Evolutionary conservation across 108 stramenopile species (phyloP).

Genomic region (Nitzschia palea): DNA sequence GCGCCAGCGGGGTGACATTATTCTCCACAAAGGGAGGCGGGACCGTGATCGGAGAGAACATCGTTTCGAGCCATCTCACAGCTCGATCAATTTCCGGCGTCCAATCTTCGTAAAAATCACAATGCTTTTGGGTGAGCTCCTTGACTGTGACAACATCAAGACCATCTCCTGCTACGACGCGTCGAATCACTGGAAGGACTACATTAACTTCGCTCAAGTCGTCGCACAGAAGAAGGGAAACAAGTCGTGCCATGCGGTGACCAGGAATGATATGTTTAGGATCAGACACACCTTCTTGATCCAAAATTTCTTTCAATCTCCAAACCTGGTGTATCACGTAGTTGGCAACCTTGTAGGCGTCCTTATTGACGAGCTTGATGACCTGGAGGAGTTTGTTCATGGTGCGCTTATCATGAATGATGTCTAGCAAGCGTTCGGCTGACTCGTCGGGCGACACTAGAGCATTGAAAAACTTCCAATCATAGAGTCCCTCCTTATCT

Average conservation of each 20-base stretch:
- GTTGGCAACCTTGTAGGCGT: conserved; percentile 54
- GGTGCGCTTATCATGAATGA: conserved; percentile 81
- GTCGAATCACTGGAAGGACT: conserved; percentile 67
- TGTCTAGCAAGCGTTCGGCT: conserved; percentile 62
- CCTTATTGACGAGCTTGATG: conserved; percentile 70
- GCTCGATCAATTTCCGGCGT: conserved; percentile 81
- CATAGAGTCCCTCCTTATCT: conserved; percentile 78
- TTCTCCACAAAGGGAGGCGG: conserved; percentile 66
- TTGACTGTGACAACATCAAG: conserved; percentile 82
- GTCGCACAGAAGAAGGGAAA: conserved; percentile 73
- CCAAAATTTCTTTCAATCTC: conserved; percentile 85
- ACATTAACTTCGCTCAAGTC: conserved; percentile 67
- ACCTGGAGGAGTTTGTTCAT: conserved; percentile 80
- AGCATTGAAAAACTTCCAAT: conserved; percentile 92
- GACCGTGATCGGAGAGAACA: conserved; percentile 62
- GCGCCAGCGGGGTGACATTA: conserved; percentile 67
- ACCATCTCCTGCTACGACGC: conserved; percentile 81
- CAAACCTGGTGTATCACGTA: conserved; percentile 71
- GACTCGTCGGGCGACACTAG: conserved; percentile 84
- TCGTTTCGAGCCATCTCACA: conserved; percentile 69
- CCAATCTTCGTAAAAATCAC: conserved; percentile 79
- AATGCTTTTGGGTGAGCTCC: conserved; percentile 70
- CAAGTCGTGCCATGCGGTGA: conserved; percentile 70
- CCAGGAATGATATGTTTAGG: conserved; percentile 82
- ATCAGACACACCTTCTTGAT: conserved; percentile 76